A percentile compares a stretch with the other conserved stretches of the same genome.
phyloP scores from a whole-genome alignment of 441 rosid genomes.

The Gossypium davidsonii region DNA sequence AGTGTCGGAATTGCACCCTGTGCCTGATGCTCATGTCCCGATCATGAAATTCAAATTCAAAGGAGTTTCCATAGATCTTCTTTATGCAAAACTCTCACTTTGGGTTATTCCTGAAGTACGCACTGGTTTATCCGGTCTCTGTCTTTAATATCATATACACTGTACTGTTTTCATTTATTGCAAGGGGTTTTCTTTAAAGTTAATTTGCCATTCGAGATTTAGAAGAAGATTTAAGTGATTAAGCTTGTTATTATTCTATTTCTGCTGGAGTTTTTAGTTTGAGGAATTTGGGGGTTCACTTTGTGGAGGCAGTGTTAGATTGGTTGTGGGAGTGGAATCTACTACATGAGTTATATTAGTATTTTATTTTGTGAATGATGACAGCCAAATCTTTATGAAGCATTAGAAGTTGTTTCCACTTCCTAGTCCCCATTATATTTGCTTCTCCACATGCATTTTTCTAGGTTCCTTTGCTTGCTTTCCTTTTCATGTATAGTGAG shows the following conservation, averaged over 20 bases:
- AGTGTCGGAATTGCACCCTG: constrained; percentile 91
- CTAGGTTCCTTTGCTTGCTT: neutral
- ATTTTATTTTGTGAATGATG: neutral
- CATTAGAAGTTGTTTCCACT: neutral
- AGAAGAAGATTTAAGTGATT: constrained; percentile 2
- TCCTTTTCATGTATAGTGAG: neutral
- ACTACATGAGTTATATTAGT: neutral
- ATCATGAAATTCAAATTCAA: constrained; percentile 80
- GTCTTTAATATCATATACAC: neutral
- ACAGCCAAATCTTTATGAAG: neutral
- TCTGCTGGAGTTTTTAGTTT: neutral
- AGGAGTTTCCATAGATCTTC: constrained; percentile 91
- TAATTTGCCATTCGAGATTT: neutral
- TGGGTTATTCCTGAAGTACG: constrained; percentile 96
- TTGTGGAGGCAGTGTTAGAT: neutral
- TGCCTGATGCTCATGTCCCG: constrained; percentile 98
- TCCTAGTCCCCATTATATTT: neutral
- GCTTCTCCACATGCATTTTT: neutral
- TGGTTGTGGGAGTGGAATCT: neutral
- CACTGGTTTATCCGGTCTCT: constrained; percentile 14
- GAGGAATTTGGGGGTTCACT: neutral
- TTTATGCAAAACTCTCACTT: constrained; percentile 82
- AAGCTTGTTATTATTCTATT: neutral
- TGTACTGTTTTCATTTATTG: neutral
- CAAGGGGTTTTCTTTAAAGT: neutral